Percentiles rank a stretch among this genome's conserved stretches.
These are phyloP conservation scores for Knoxdaviesia proteae DNA, from an alignment of 2,329 filamentous ascomycete genomes.

Conservation along the genomic window DNA sequence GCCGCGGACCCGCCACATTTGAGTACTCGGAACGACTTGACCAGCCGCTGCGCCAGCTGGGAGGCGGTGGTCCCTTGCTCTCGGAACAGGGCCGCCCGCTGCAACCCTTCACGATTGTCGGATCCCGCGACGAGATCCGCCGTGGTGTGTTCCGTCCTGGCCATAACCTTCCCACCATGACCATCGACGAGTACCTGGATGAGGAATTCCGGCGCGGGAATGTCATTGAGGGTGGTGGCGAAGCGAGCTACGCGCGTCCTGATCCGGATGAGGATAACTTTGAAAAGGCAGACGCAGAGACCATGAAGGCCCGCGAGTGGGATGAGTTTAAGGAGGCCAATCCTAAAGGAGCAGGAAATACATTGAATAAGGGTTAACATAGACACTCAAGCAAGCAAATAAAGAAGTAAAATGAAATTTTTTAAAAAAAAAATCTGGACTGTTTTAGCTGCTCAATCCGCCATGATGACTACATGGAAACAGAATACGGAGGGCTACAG, in stretches of 20 bases:
- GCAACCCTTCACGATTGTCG: constrained; percentile 73
- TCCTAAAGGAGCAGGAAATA: constrained; percentile 65
- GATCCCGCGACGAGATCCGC: constrained; percentile 52
- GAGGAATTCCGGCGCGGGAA: constrained; percentile 71
- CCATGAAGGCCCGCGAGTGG: constrained; percentile 84
- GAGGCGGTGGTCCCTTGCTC: constrained; percentile 50
- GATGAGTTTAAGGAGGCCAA: constrained; percentile 88
- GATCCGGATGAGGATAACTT: constrained; percentile 78
- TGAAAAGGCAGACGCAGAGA: constrained; percentile 74
- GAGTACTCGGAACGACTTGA: constrained; percentile 60
- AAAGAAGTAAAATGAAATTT: too few species aligned
- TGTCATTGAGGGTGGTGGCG: constrained; percentile 79
- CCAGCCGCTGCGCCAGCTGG: constrained; percentile 29
- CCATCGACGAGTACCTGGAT: constrained; percentile 90
- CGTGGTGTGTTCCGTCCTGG: constrained; percentile 73
- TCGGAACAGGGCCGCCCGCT: constrained; percentile 65
- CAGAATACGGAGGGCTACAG: too few species aligned
- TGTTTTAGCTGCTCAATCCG: too few species aligned
- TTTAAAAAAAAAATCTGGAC: too few species aligned
- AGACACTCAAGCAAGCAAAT: too few species aligned
- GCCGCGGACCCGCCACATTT: constrained; percentile 14
- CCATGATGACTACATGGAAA: too few species aligned
- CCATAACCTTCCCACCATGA: constrained; percentile 92
- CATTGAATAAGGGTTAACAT: constrained; percentile 48
- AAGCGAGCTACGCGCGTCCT: constrained; percentile 43